Conservation (phyloP, 352 stramenopile genomes). For the Pseudoperonospora humuli region DNA sequence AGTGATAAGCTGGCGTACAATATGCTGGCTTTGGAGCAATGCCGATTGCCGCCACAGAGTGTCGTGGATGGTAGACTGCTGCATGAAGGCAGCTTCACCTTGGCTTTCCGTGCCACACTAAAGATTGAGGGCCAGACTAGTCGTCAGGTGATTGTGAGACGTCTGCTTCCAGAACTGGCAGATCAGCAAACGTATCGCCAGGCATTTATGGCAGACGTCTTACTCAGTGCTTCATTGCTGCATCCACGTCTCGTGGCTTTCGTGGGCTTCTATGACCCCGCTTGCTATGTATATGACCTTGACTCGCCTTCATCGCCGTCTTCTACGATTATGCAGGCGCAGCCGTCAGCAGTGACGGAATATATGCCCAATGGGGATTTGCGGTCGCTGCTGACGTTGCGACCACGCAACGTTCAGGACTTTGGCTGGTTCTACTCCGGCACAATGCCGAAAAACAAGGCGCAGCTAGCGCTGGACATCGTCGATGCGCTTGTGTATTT, state of each 20-base stretch:
- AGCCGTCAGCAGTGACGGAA: conserved; percentile 35
- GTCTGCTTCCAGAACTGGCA: conserved; percentile 12
- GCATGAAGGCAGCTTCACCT: conserved; percentile 25
- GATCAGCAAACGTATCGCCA: conserved; percentile 19
- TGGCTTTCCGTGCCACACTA: conserved; percentile 22
- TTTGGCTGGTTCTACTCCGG: conserved; percentile 31
- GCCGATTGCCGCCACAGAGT: conserved; percentile 17
- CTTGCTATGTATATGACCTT: conserved; percentile 15
- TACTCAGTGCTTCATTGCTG: conserved; percentile 16
- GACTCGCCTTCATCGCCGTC: conserved; percentile 15
- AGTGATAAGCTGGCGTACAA: conserved; percentile 12
- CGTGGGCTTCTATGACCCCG: conserved; percentile 27
- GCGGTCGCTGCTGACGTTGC: conserved; percentile 23
- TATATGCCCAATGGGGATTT: conserved; percentile 40
- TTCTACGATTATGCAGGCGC: conserved; percentile 6
- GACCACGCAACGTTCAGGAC: conserved; percentile 17
- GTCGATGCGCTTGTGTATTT: conserved; percentile 45
- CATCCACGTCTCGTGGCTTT: conserved; percentile 35
- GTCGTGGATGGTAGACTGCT: conserved; percentile 21
- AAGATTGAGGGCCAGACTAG: conserved; percentile 18
- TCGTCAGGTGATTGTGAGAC: conserved; percentile 21
- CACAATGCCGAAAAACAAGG: conserved; percentile 21
- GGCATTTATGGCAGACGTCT: conserved; percentile 34
- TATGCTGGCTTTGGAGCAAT: conserved; percentile 19
- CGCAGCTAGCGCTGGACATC: conserved; percentile 36